Evolutionary conservation across 169 alveolate genomes (phyloP).

Genomic region (Perkinsus chesapeaki): DNA sequence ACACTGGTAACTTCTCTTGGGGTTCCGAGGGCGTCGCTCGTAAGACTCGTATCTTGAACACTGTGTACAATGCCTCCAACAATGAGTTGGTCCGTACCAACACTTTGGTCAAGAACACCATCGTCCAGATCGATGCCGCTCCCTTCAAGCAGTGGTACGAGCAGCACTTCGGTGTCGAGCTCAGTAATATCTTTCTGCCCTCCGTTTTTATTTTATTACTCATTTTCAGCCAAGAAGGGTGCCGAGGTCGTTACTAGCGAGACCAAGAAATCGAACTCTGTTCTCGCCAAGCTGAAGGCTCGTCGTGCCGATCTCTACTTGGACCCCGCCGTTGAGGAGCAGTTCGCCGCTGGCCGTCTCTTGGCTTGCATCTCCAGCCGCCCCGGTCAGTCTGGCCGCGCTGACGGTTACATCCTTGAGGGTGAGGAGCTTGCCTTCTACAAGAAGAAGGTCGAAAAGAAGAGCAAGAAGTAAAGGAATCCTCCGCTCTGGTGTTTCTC

Average conservation of each 20-base stretch:
- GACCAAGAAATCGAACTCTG: conserved; percentile 28
- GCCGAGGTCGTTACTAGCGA: conserved; percentile 19
- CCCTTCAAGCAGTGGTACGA: conserved; percentile 94
- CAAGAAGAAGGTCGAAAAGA: conserved; percentile 91
- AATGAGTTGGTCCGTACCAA: conserved; percentile 99
- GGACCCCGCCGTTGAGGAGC: conserved; percentile 84
- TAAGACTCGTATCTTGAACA: conserved; percentile 92
- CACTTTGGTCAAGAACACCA: conserved; percentile 94
- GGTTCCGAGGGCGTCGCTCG: conserved; percentile 77
- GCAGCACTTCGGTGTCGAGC: conserved; percentile 44
- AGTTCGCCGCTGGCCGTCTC: conserved; percentile 89
- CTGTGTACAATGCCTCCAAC: conserved; percentile 97
- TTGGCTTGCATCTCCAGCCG: conserved; percentile 96
- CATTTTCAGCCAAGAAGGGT: conserved; percentile 35
- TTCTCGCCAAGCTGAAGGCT: conserved; percentile 33
- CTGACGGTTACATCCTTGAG: conserved; percentile 95
- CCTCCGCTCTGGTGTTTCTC: not conserved
- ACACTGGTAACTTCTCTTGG: conserved; percentile 96
- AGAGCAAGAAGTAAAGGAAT: conserved; percentile 64
- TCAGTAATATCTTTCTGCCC: conserved; percentile 24
- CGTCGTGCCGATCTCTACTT: conserved; percentile 26
- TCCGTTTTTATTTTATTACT: not conserved
- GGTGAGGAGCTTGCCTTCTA: conserved; percentile 96
- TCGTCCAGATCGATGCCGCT: conserved; percentile 95
- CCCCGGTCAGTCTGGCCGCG: conserved; percentile 96